Conservation (phyloP, 306 rosid species). For the Leucaena leucocephala region DNA sequence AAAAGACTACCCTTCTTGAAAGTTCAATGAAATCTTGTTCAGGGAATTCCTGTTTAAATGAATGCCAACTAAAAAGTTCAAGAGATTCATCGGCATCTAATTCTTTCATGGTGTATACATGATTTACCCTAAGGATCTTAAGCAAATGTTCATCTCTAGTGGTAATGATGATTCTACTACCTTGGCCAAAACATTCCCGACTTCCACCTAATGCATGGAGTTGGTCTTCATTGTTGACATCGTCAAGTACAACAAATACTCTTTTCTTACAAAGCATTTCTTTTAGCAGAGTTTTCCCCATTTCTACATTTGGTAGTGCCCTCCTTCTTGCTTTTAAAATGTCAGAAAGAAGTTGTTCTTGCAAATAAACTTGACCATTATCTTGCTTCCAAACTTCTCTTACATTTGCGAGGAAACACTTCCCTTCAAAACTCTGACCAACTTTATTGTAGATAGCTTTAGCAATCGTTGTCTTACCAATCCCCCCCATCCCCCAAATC, state of each 20-base stretch:
- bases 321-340: not conserved
- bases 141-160: not conserved
- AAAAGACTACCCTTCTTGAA: not conserved
- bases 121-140: not conserved
- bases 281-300: no score
- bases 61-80: slow-evolving; percentile 10
- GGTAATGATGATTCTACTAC: not conserved
- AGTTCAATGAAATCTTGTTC: not conserved
- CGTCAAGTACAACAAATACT: not conserved
- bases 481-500: no score
- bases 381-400: no score
- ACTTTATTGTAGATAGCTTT: no score
- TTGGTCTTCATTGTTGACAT: not conserved
- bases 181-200: not conserved
- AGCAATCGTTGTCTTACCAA: no score
- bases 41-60: not conserved
- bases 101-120: not conserved
- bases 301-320: not conserved
- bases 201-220: not conserved
- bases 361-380: no score
- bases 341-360: not conserved
- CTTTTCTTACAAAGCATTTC: not conserved
- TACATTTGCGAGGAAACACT: no score
- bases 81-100: not conserved
- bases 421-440: no score